phyloP scores from a whole-genome alignment of 257 asterid species.

The Sherardia arvensis region DNA sequence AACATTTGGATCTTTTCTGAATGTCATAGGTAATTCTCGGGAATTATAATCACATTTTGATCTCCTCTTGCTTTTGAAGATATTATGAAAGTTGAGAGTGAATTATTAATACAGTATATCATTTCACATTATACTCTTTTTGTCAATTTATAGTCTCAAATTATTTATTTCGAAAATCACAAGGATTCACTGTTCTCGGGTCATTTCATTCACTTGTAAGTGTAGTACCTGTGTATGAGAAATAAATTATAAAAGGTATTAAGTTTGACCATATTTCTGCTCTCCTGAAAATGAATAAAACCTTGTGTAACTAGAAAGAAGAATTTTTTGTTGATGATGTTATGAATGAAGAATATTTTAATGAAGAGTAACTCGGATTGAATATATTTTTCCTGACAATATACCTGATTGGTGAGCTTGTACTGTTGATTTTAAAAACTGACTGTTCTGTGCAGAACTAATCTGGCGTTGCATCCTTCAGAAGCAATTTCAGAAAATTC shows the following conservation, averaged over 20 bases:
- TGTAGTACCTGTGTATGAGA: background rate
- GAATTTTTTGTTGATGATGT: background rate
- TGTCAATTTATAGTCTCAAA: background rate
- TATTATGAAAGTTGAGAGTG: background rate
- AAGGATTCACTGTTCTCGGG: background rate
- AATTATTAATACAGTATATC: background rate
- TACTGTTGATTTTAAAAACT: background rate
- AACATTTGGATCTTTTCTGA: constrained; percentile 59
- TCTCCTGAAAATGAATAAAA: background rate
- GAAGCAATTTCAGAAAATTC: constrained; percentile 60
- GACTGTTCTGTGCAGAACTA: constrained; percentile 43
- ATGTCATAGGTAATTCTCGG: constrained; percentile 51
- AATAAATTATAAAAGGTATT: background rate
- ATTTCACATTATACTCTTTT: background rate
- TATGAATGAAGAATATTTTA: background rate
- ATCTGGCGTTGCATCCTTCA: constrained; percentile 81
- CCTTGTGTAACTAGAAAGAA: background rate
- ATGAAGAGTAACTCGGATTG: background rate
- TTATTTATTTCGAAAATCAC: background rate
- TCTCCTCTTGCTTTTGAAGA: background rate
- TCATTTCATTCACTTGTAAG: background rate
- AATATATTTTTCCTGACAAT: background rate
- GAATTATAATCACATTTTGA: background rate
- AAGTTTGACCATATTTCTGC: background rate
- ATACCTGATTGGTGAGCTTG: background rate